Conservation (phyloP, 345 rosid species). For the Eucalyptus paniculata region DNA sequence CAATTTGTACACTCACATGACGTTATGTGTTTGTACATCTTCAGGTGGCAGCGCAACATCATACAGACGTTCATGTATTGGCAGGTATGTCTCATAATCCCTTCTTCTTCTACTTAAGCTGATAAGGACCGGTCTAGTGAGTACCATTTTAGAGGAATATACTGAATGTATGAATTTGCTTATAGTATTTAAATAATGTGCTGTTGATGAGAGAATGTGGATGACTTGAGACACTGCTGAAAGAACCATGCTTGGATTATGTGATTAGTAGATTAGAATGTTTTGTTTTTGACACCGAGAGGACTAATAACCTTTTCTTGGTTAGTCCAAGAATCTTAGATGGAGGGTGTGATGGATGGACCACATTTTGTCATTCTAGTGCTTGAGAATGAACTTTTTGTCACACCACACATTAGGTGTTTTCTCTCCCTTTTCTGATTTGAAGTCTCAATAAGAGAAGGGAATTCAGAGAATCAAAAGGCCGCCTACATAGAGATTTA, state of each 20-base stretch:
- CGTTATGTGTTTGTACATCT: neutral
- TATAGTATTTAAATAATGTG: neutral
- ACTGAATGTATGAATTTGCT: neutral
- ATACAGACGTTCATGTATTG: conserved; percentile 98
- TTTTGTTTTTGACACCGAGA: neutral
- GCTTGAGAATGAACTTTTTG: neutral
- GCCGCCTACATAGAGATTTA: neutral
- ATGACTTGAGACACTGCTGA: neutral
- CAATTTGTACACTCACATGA: neutral
- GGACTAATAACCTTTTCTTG: neutral
- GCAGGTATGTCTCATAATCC: conserved; percentile 50
- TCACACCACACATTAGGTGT: neutral
- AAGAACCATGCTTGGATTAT: neutral
- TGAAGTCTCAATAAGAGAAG: neutral
- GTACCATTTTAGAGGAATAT: neutral
- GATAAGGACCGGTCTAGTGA: neutral
- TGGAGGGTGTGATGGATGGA: neutral
- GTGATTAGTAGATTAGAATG: neutral
- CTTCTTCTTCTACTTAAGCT: neutral
- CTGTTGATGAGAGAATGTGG: neutral
- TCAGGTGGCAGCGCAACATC: conserved; percentile 97
- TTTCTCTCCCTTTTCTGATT: neutral
- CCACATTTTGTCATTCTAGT: neutral
- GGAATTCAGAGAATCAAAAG: neutral
- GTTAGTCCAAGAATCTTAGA: neutral